Evolutionary conservation across 345 rosid species (phyloP), one percentile per base, ranked within the genome.

Genomic region (Dipteronia sinensis): DNA sequence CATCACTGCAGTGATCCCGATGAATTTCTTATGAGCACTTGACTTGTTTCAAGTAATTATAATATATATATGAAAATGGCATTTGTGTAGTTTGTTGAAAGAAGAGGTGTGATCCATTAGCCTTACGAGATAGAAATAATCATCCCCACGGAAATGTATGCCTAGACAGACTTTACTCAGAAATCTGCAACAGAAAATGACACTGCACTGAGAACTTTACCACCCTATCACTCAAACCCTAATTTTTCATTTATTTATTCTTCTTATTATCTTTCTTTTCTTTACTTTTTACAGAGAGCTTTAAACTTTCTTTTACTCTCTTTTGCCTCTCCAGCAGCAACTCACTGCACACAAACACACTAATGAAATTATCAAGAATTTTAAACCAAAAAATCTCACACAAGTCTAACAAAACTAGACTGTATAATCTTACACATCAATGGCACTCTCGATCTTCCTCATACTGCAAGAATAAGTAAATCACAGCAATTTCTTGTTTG

Each of bases 101-200:
- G 22, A 34, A 34, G 64, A 46, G 68, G 74, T 73, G 42, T 61
- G 38, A 68, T 67, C 23, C 53, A 55, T 44, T 62, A 27, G 62
- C 74, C 73, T 40, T 44, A 17, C 47, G 53, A 4, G 65, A 71
- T 59, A 56, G 78, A 83, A 82, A 82, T 78, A 80, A 82, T 82
- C 82, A 82, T 82, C 82, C 85, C 88, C 88, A 84, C 88, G 85
- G 88, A 84, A 84, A 82, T 77, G 72, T 44, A 82, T 84, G 79
- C 73, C 70, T 78, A 76, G 83, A 78, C 72, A 75, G 64, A 69
- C 87, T 87, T 81, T 75, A 72, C 82, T 68, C 84, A 80, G 81
- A 74, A 72, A 38, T 73, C 84, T 75, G 86, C 47, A 42, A 47
- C 51, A 65, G 90, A 88, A 88, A 86, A 73, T 84, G 90, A 88